Percentiles rank a stretch among this genome's conserved stretches.
Conservation (phyloP, 2,329 filamentous ascomycete genomes). For the Nemania diffusa region DNA sequence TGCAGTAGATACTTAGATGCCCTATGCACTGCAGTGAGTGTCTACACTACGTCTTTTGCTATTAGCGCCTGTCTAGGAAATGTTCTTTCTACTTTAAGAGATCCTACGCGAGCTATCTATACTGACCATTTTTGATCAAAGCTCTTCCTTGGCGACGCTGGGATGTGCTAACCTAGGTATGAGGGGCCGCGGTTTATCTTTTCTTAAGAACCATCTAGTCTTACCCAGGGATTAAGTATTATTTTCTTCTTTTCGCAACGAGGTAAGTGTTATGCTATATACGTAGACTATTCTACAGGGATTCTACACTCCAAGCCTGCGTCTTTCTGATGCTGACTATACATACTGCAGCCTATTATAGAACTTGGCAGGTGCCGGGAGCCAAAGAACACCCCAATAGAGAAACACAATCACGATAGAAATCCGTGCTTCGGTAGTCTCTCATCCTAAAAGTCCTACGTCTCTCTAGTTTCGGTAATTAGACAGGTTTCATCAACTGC, state of each 20-base stretch:
- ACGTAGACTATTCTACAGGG: constrained; percentile 10
- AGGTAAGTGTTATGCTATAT: not conserved
- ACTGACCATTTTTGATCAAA: constrained; percentile 1
- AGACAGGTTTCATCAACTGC: not conserved
- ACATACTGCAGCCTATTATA: constrained; percentile 11
- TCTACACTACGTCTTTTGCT: constrained; percentile 20
- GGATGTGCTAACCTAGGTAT: not conserved
- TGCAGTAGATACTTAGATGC: too few species aligned
- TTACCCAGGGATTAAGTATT: not conserved
- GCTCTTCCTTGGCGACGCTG: constrained; percentile 1
- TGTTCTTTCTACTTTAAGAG: not conserved
- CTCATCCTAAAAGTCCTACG: not conserved
- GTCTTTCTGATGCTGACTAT: constrained; percentile 23
- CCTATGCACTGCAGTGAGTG: constrained; percentile 23
- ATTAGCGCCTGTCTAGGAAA: constrained; percentile 13
- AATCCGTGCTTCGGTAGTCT: not conserved
- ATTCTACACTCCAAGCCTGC: constrained; percentile 5
- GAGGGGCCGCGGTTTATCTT: not conserved
- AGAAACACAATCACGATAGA: constrained; percentile 2
- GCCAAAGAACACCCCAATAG: not conserved
- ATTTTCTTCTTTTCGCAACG: constrained; percentile 1
- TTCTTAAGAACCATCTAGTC: not conserved
- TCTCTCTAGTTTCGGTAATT: not conserved
- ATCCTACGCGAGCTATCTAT: not conserved
- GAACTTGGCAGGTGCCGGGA: constrained; percentile 9